Conservation (phyloP, 176 grass and related monocot species). For the Canna indica region DNA sequence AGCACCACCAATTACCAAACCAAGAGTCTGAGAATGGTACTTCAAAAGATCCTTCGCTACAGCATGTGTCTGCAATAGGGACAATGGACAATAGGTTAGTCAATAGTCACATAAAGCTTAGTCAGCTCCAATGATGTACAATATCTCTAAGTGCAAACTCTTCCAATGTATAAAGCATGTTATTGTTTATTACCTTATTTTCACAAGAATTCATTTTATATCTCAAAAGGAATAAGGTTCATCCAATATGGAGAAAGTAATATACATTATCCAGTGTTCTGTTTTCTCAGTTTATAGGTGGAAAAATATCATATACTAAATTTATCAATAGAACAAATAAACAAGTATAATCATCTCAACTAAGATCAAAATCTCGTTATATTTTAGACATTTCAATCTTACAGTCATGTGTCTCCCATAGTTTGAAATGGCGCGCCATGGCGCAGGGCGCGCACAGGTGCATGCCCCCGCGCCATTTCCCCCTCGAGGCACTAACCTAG, state of each 20-base stretch:
- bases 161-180: background rate
- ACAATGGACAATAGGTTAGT: background rate
- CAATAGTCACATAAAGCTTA: background rate
- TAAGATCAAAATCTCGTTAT: background rate
- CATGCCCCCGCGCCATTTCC: no score
- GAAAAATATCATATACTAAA: background rate
- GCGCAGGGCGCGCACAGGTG: no score
- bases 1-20: slow-evolving; percentile 78
- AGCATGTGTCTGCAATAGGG: slow-evolving; percentile 57
- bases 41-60: slow-evolving; percentile 92
- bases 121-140: background rate
- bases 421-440: no score
- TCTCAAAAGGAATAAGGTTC: background rate
- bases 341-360: background rate
- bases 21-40: slow-evolving; percentile 82
- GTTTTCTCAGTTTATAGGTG: background rate
- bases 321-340: background rate
- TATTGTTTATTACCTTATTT: background rate
- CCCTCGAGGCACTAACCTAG: no score
- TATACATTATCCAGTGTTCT: background rate
- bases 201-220: background rate
- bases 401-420: no score
- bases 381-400: background rate
- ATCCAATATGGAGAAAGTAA: background rate
- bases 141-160: background rate